A percentile compares a stretch with the other conserved stretches of the same genome.
phyloP scores from a whole-genome alignment of 2,329 filamentous ascomycete genomes.

The Penicillium sp. region DNA sequence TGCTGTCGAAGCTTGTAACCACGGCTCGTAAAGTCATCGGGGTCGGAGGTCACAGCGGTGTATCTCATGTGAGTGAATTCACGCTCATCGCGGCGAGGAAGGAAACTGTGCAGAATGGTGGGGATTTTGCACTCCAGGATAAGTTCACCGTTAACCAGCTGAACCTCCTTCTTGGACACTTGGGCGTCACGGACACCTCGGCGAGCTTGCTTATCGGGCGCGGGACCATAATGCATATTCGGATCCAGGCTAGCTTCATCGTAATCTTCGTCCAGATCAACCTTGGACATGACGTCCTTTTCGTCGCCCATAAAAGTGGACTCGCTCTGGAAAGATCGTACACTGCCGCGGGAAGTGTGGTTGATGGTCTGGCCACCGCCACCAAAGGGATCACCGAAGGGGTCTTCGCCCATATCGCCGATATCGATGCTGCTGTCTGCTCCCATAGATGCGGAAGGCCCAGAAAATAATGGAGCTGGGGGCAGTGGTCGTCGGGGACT shows the following conservation, averaged over 20 bases:
- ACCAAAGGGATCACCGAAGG: slow-evolving; percentile 66
- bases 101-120: slow-evolving; percentile 94
- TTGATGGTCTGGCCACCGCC: slow-evolving; percentile 37
- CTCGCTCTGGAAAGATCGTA: slow-evolving; percentile 63
- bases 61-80: slow-evolving; percentile 99
- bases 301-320: slow-evolving; percentile 60
- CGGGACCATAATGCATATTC: slow-evolving; percentile 76
- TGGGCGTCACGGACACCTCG: slow-evolving; percentile 84
- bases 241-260: slow-evolving; percentile 46
- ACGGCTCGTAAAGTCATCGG: slow-evolving; percentile 83
- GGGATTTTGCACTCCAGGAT: slow-evolving; percentile 99
- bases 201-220: slow-evolving; percentile 81
- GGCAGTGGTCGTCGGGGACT: slow-evolving; percentile 85
- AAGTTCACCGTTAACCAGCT: slow-evolving; percentile 94
- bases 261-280: slow-evolving; percentile 48
- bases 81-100: slow-evolving; percentile 86
- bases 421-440: slow-evolving; percentile 49
- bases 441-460: slow-evolving; percentile 44
- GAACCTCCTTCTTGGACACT: slow-evolving; percentile 90
- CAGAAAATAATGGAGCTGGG: slow-evolving; percentile 80
- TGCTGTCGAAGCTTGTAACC: slow-evolving; percentile 93
- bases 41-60: slow-evolving; percentile 96
- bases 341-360: slow-evolving; percentile 56
- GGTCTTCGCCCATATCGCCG: slow-evolving; percentile 65
- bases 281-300: slow-evolving; percentile 42